These are phyloP conservation scores for Xylaria sp. DNA, from an alignment of 2,329 filamentous ascomycete genomes.

Conservation along the genomic window DNA sequence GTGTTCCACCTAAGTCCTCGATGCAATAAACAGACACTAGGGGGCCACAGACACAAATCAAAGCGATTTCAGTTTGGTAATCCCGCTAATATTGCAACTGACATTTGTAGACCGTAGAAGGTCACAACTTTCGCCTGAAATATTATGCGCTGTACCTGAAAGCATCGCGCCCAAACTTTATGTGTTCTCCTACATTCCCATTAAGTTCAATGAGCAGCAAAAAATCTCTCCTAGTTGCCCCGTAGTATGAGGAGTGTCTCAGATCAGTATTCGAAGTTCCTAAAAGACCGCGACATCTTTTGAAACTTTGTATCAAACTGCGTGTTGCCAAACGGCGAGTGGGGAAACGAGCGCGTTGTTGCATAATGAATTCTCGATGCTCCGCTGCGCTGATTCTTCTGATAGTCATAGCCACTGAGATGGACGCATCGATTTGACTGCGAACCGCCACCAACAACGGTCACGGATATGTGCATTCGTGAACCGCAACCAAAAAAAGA, in stretches of 20 bases:
- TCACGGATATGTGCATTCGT: constrained; percentile 11
- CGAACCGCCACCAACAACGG: background rate
- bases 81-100: constrained; percentile 8
- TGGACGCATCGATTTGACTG: background rate
- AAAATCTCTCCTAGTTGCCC: constrained; percentile 20
- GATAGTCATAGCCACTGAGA: background rate
- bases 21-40: background rate
- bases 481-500: constrained; percentile 15
- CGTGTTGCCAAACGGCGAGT: constrained; percentile 13
- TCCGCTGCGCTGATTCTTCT: background rate
- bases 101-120: constrained; percentile 10
- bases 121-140: constrained; percentile 1
- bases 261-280: constrained; percentile 14
- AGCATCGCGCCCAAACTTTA: constrained; percentile 24
- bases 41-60: constrained; percentile 9
- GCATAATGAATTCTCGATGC: background rate
- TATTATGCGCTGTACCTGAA: constrained; percentile 13
- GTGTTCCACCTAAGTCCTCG: background rate
- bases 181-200: constrained; percentile 23
- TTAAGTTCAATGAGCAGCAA: constrained; percentile 25
- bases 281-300: constrained; percentile 13
- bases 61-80: constrained; percentile 26
- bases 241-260: constrained; percentile 2
- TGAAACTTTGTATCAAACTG: constrained; percentile 11
- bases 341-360: constrained; percentile 5